Conservation (phyloP, 257 asterid species). For the Nicotiana sylvestris region DNA sequence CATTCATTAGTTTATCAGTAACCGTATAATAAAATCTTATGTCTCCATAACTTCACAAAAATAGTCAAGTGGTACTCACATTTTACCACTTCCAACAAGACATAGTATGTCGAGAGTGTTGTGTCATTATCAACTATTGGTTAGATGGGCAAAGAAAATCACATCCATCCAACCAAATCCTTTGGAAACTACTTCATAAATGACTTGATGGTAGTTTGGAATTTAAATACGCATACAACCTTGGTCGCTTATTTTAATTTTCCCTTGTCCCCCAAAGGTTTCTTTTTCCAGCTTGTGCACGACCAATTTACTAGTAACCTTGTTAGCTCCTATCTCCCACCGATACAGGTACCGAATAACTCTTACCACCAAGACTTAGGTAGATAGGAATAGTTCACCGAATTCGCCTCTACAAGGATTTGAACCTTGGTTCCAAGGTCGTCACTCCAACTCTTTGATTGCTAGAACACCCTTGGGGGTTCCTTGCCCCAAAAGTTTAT, state of each 20-base stretch:
- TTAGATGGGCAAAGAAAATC: not conserved
- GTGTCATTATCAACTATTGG: not conserved
- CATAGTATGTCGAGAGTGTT: not conserved
- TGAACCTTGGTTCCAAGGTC: not conserved
- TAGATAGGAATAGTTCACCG: not conserved
- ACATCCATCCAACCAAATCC: not conserved
- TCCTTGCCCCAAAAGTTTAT: not conserved
- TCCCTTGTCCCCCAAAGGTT: not conserved
- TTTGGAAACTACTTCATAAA: not conserved
- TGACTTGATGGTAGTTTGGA: not conserved
- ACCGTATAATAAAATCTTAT: not conserved
- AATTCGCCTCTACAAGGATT: not conserved
- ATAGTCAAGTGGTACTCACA: not conserved
- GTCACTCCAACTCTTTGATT: not conserved
- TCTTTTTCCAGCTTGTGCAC: not conserved
- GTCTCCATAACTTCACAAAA: not conserved
- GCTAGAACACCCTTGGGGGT: not conserved
- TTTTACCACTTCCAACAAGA: constrained; percentile 3
- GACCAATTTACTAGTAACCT: not conserved
- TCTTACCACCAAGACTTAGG: not conserved
- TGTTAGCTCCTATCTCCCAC: not conserved
- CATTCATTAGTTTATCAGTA: not conserved
- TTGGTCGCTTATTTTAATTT: not conserved
- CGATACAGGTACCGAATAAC: not conserved
- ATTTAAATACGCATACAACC: not conserved